Percentiles rank a stretch among this genome's conserved stretches.
phyloP scores from a whole-genome alignment of 176 grass and related monocot genomes.

The Aegilops umbellulata region DNA sequence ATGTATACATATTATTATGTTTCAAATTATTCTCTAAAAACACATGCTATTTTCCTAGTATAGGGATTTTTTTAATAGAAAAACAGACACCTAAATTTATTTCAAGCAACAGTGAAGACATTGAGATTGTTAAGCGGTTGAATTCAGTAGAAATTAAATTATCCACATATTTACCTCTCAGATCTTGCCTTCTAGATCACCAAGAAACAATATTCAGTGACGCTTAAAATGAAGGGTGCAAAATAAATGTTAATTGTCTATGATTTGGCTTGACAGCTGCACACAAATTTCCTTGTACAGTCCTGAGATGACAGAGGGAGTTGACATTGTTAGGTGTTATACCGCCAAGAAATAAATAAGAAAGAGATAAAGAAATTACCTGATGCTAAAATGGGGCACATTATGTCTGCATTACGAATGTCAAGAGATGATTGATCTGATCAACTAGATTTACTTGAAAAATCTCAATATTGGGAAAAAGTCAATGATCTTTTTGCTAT shows the following conservation, averaged over 20 bases:
- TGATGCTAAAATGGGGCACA: not conserved
- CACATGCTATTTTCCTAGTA: not conserved
- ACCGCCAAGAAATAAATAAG: not conserved
- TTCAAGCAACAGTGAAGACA: not conserved
- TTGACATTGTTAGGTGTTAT: not conserved
- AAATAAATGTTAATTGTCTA: not conserved
- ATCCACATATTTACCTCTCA: slow-evolving; percentile 4
- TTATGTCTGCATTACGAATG: not conserved
- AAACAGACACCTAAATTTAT: not conserved
- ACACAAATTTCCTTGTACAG: not conserved
- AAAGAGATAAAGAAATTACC: not conserved
- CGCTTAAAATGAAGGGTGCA: not conserved
- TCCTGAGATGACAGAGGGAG: not conserved
- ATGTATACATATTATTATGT: not conserved
- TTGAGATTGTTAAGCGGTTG: not conserved
- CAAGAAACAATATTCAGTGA: not conserved
- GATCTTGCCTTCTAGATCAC: not conserved
- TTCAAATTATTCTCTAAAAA: not conserved
- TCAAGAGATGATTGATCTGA: not conserved
- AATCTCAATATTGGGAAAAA: no score
- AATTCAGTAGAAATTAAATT: no score
- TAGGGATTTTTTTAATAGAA: not conserved
- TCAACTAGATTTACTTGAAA: no score
- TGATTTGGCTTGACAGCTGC: not conserved
- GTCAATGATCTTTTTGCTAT: not conserved